Percentiles rank a stretch among this genome's conserved stretches.
Evolutionary conservation across 2,329 filamentous ascomycete species (phyloP).

Genomic region (Nemania sp.): DNA sequence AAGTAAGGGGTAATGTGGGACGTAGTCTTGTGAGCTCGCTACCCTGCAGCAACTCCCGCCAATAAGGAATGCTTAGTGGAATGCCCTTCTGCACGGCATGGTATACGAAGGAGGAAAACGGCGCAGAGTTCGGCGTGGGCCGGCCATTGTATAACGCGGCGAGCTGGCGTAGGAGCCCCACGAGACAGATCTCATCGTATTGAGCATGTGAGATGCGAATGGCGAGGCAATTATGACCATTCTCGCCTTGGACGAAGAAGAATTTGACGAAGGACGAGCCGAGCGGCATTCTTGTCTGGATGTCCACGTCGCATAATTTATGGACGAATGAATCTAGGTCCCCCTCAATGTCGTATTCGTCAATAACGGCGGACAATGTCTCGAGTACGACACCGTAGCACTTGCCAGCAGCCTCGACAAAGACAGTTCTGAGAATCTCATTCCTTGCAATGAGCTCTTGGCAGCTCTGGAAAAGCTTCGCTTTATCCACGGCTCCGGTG

Average conservation of each 20-base stretch:
- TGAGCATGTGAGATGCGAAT: constrained; percentile 76
- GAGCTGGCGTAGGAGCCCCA: constrained; percentile 71
- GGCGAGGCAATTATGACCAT: constrained; percentile 58
- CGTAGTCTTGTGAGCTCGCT: constrained; percentile 63
- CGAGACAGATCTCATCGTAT: constrained; percentile 76
- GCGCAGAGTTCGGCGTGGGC: constrained; percentile 51
- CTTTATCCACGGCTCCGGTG: constrained; percentile 61
- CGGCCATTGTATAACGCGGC: constrained; percentile 61
- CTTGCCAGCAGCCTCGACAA: constrained; percentile 63
- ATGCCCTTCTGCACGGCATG: constrained; percentile 57
- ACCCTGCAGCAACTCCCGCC: constrained; percentile 68
- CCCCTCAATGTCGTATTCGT: constrained; percentile 64
- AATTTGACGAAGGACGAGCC: constrained; percentile 72
- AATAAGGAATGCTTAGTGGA: constrained; percentile 68
- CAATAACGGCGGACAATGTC: constrained; percentile 63
- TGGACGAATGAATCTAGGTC: constrained; percentile 64
- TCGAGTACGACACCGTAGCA: constrained; percentile 70
- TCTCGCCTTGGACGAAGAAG: constrained; percentile 61
- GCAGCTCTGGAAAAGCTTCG: constrained; percentile 62
- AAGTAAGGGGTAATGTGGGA: constrained; percentile 54
- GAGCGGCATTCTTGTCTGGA: constrained; percentile 65
- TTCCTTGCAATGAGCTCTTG: constrained; percentile 68
- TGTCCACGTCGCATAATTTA: constrained; percentile 67
- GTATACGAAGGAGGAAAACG: constrained; percentile 61
- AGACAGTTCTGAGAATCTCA: constrained; percentile 75